Evolutionary conservation across 805 yeast species (phyloP).

Genomic region (Zygoascus tannicola): DNA sequence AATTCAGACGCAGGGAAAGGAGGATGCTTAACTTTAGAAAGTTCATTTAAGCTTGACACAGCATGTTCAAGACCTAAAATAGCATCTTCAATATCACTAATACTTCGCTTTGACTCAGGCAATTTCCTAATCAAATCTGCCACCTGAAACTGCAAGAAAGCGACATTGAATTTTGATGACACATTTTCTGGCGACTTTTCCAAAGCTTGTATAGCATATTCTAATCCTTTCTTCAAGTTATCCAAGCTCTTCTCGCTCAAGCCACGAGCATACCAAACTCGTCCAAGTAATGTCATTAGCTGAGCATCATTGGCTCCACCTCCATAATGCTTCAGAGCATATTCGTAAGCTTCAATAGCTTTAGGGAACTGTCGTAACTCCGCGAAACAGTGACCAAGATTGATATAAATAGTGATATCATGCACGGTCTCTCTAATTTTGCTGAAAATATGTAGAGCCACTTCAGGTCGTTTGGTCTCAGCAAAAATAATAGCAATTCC

Average conservation of each 20-base stretch:
- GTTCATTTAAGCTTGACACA: constrained; percentile 45
- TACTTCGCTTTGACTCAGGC: constrained; percentile 47
- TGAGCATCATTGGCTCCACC: constrained; percentile 52
- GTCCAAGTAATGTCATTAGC: constrained; percentile 63
- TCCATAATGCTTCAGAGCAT: constrained; percentile 57
- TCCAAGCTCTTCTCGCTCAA: constrained; percentile 52
- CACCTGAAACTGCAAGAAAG: constrained; percentile 74
- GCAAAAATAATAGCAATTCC: constrained; percentile 92
- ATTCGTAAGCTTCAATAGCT: constrained; percentile 80
- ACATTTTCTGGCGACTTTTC: constrained; percentile 33
- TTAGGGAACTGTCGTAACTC: constrained; percentile 76
- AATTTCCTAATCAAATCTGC: constrained; percentile 72
- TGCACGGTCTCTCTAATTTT: constrained; percentile 84
- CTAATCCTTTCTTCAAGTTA: constrained; percentile 54
- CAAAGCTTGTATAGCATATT: constrained; percentile 51
- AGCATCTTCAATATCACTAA: constrained; percentile 51
- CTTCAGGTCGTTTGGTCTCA: constrained; percentile 57
- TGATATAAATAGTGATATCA: constrained; percentile 73
- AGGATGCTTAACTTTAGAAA: constrained; percentile 52
- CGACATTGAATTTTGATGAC: constrained; percentile 63
- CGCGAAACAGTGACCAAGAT: constrained; percentile 77
- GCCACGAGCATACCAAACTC: constrained; percentile 84
- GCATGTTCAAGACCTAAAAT: constrained; percentile 53
- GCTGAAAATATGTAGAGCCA: constrained; percentile 79
- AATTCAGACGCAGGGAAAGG: constrained; percentile 76